Evolutionary conservation across 2,329 filamentous ascomycete species (phyloP), one percentile per base, ranked within the genome.

Genomic region (Lecanoromycetidae sp.): DNA sequence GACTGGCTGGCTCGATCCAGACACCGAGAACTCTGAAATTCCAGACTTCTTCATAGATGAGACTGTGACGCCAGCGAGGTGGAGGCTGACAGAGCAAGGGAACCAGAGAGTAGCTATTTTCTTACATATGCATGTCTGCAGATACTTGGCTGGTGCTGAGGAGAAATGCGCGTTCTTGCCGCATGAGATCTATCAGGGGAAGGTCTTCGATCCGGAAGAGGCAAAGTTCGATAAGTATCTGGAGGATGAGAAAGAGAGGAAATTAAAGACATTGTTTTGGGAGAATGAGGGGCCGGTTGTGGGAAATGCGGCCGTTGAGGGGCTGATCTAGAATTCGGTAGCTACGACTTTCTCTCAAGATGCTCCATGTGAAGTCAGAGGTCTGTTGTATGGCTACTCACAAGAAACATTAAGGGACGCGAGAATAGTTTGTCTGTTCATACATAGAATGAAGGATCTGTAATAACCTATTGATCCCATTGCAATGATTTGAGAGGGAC

Each of bases 81-180:
- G 57, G 59, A 57, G 59, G 34, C 50, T 61, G 27, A 61, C 61
- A 6, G 55, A 59, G 46, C 53, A 55, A 25, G 63, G 60, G 1
- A 62, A 63, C 35, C 58, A 61, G 52, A 57, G 60, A 6, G 61
- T 63, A 7, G 59, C 64, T 4, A 60, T 61, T n/a, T 55, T 63
- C 25, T 54, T 66, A 17, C 60, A 63, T 41, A 53, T 57, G 46
- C 63, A 66, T 52, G 54, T 65, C 12, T 66, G 64, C 49, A 52
- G 59, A 34, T 64, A 64, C 53, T 57, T 64, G 29, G 60, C 61
- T 12, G 48, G 40, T 34, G 57, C 57, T 22, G 49, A 54, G 12
- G 57, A 60, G 2, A 56, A 57, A 40, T 66, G 63, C 51, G 53
- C 58, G 0, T 64, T 65, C 40, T 53, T 65, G 8, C 57, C 58